Base-by-base conservation (phyloP, 106 monocot genomes). In the Vanilla planifolia region DNA sequence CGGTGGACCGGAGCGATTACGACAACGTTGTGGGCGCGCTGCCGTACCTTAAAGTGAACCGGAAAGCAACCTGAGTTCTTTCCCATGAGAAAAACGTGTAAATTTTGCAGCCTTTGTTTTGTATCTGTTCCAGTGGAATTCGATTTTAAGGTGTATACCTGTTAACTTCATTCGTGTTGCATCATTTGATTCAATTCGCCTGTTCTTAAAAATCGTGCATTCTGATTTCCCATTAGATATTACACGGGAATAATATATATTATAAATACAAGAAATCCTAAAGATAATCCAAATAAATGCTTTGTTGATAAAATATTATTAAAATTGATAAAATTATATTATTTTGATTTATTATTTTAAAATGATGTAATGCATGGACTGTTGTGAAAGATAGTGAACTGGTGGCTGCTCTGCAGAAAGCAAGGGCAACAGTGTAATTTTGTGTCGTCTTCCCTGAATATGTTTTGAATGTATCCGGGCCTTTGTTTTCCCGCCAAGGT, bases 21-120 rank as follows among this genome's bases (percentile, higher is more conserved):
- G 63, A 90, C 61, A 96, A 96, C 35, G 78, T 91, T 24, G 84
- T 81, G 25, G 95, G 95, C 14, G 79, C 95, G 22, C 63, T 96
- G 19, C 90, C 95, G 6, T 90, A 96, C 59, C 95, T 96, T 36
- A 96, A 91, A 74, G 95, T 87, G 59, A 84, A 96, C 44, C 78
- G 86, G 3, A 63, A 79, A 52, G 83, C 80, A 53, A 76, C 64
- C 37, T 96, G 73, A 95, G 43, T n/a, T 30, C 15, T 30, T 30
- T 16, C n/a, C 53, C 27, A 7, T 22, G 7, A 16, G 16, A 7
- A 16, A 53, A 16, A n/a, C n/a, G 32, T 29, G 9, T 14, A 15
- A n/a, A 32, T n/a, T n/a, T 30, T 7, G 30, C 5, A 30, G 22
- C 30, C 13, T 53, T 32, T 15, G 0, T 53, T 28, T 53, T 53